These are phyloP conservation scores for Penicillium verhagenii DNA, from an alignment of 495 filamentous ascomycete species.

Conservation along the genomic window DNA sequence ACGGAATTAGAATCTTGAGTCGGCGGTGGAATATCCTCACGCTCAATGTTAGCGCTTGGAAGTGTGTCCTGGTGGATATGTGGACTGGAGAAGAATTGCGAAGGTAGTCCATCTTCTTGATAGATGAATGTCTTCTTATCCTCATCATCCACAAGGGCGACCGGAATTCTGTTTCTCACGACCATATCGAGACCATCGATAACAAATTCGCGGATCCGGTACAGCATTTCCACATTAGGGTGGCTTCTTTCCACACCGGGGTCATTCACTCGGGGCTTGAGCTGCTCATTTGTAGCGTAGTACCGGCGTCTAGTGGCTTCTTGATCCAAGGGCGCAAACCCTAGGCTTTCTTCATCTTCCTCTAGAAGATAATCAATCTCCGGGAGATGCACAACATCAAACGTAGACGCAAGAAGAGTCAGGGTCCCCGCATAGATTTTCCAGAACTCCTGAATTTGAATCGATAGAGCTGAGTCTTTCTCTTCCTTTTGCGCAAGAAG, in stretches of 20 bases:
- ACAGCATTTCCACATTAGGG: slow-evolving; percentile 69
- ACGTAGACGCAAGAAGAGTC: slow-evolving; percentile 61
- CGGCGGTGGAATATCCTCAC: slow-evolving; percentile 43
- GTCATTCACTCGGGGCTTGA: slow-evolving; percentile 58
- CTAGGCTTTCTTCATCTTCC: slow-evolving; percentile 73
- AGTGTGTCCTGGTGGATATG: slow-evolving; percentile 36
- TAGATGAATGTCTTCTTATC: slow-evolving; percentile 55
- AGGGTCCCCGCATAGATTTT: slow-evolving; percentile 66
- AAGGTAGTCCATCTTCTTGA: slow-evolving; percentile 53
- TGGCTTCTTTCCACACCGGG: slow-evolving; percentile 55
- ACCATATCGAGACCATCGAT: slow-evolving; percentile 62
- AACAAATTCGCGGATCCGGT: slow-evolving; percentile 65
- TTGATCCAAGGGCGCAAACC: slow-evolving; percentile 66
- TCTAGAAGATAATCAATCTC: slow-evolving; percentile 67
- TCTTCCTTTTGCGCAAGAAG: slow-evolving; percentile 54
- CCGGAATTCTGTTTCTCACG: slow-evolving; percentile 49
- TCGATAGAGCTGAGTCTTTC: slow-evolving; percentile 54
- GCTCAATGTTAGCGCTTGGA: slow-evolving; percentile 41
- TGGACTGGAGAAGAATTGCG: slow-evolving; percentile 48
- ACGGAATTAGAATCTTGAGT: slow-evolving; percentile 29
- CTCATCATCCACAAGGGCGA: slow-evolving; percentile 46
- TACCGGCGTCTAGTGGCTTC: slow-evolving; percentile 51
- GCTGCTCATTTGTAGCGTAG: slow-evolving; percentile 35
- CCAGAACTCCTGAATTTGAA: slow-evolving; percentile 67
- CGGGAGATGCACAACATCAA: slow-evolving; percentile 56